phyloP scores from a whole-genome alignment of 1,284 basidiomycete genomes.

The Marasmius oreades region DNA sequence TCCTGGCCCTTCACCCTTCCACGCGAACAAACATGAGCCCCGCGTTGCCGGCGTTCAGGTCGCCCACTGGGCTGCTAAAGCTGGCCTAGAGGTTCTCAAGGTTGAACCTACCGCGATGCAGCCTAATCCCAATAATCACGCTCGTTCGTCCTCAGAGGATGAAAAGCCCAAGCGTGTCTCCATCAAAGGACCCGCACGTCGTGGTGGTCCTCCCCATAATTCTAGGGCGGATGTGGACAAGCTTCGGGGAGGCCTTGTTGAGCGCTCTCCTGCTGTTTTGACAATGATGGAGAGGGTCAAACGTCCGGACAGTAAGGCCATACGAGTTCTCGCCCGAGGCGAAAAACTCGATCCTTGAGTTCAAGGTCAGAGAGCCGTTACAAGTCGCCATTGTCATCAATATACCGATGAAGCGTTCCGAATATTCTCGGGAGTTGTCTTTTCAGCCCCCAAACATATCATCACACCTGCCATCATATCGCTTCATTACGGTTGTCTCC shows the following conservation, averaged over 20 bases:
- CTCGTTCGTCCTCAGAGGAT: constrained; percentile 13
- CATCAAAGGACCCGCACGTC: constrained; percentile 16
- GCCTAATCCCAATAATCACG: background rate
- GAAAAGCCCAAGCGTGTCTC: constrained; percentile 13
- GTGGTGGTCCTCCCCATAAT: constrained; percentile 18
- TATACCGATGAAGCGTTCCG: background rate
- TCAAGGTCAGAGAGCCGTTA: too few species aligned
- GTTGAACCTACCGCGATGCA: constrained; percentile 40
- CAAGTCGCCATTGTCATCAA: background rate
- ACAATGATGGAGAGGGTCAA: constrained; percentile 73
- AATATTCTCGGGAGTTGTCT: background rate
- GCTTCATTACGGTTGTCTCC: background rate
- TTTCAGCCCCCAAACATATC: background rate
- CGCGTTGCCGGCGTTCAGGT: constrained; percentile 62
- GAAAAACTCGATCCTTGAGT: constrained; percentile 65
- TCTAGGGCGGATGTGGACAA: constrained; percentile 15
- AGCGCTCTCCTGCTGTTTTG: constrained; percentile 67
- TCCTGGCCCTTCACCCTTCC: constrained; percentile 56
- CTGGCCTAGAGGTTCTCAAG: constrained; percentile 54
- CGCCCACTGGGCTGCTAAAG: constrained; percentile 60
- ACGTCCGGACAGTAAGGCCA: constrained; percentile 60
- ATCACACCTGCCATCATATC: background rate
- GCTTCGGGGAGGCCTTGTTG: constrained; percentile 44
- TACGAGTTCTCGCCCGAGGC: constrained; percentile 72
- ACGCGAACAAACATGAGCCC: constrained; percentile 56